Percentiles rank a stretch among this genome's conserved stretches.
These are phyloP conservation scores for Candida xyloterini DNA, from an alignment of 805 yeast genomes.

Conservation along the genomic window DNA sequence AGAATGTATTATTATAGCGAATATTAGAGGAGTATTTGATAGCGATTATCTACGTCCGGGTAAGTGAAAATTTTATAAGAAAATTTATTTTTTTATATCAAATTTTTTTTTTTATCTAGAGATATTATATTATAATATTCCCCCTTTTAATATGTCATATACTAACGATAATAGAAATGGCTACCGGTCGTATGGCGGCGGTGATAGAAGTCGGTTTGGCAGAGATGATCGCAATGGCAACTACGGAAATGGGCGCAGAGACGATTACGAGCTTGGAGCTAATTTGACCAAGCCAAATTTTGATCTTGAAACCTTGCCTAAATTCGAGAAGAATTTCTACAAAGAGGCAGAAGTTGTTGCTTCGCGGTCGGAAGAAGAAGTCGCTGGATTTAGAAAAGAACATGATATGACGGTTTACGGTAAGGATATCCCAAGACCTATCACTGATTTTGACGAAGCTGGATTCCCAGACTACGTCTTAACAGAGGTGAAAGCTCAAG, in stretches of 20 bases:
- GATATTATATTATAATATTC: neutral
- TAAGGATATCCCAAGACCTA: slow-evolving; percentile 88
- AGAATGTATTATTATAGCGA: slow-evolving; percentile 2
- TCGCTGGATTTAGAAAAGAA: slow-evolving; percentile 71
- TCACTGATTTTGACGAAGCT: slow-evolving; percentile 90
- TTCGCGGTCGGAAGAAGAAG: slow-evolving; percentile 69
- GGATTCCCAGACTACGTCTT: slow-evolving; percentile 96
- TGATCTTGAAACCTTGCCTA: slow-evolving; percentile 74
- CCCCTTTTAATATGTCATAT: slow-evolving; percentile 10
- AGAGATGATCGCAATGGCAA: slow-evolving; percentile 36
- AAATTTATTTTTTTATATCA: slow-evolving; percentile 3
- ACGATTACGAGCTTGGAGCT: slow-evolving; percentile 47
- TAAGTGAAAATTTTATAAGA: slow-evolving; percentile 8
- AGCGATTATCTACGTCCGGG: slow-evolving; percentile 2
- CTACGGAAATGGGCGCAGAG: slow-evolving; percentile 27
- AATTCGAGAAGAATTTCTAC: slow-evolving; percentile 94
- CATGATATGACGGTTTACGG: slow-evolving; percentile 87
- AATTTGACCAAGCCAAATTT: slow-evolving; percentile 73
- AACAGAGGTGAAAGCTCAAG: slow-evolving; percentile 83
- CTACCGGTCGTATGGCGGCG: slow-evolving; percentile 41
- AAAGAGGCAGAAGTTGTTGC: slow-evolving; percentile 78
- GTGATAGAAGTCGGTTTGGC: slow-evolving; percentile 33
- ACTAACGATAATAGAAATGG: slow-evolving; percentile 31
- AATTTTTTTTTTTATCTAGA: slow-evolving; percentile 7
- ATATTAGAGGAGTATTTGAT: slow-evolving; percentile 2